Evolutionary conservation across 345 rosid species (phyloP).

Genomic region (Gossypium sturtianum): DNA sequence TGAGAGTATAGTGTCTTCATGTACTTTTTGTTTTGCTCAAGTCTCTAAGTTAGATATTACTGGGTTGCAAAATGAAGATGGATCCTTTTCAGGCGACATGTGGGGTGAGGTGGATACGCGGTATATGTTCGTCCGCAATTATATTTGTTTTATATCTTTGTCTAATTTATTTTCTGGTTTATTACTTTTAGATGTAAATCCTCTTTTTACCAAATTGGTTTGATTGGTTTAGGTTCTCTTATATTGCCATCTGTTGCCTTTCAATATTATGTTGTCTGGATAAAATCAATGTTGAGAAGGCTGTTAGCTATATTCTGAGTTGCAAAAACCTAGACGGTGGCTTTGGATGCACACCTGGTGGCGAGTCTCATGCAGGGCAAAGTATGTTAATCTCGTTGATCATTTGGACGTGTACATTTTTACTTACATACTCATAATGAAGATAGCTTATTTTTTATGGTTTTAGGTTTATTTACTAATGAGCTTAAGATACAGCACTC

Average conservation of each 20-base stretch:
- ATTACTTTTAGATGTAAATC: neutral
- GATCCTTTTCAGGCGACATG: constrained; percentile 87
- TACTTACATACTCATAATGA: neutral
- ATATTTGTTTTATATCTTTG: neutral
- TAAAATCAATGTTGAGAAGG: constrained; percentile 68
- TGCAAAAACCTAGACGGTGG: constrained; percentile 96
- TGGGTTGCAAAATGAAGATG: constrained; percentile 84
- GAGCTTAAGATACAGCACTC: neutral
- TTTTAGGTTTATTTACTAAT: neutral
- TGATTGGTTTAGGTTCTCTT: constrained; percentile 58
- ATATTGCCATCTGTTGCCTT: constrained; percentile 79
- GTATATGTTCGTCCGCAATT: constrained; percentile 30
- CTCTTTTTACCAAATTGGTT: constrained; percentile 5
- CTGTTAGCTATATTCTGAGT: constrained; percentile 69
- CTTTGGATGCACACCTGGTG: constrained; percentile 92
- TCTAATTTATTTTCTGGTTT: neutral
- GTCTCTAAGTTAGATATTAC: constrained; percentile 48
- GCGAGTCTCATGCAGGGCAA: constrained; percentile 94
- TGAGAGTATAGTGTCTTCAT: neutral
- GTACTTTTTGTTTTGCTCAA: constrained; percentile 22
- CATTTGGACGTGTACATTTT: neutral
- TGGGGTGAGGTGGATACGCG: constrained; percentile 97
- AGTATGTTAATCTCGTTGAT: constrained; percentile 39
- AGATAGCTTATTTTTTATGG: neutral
- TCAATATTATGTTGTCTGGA: constrained; percentile 55